These are phyloP conservation scores for Yamadazyma triangularis DNA, from an alignment of 1,139 yeast species.

Conservation along the genomic window DNA sequence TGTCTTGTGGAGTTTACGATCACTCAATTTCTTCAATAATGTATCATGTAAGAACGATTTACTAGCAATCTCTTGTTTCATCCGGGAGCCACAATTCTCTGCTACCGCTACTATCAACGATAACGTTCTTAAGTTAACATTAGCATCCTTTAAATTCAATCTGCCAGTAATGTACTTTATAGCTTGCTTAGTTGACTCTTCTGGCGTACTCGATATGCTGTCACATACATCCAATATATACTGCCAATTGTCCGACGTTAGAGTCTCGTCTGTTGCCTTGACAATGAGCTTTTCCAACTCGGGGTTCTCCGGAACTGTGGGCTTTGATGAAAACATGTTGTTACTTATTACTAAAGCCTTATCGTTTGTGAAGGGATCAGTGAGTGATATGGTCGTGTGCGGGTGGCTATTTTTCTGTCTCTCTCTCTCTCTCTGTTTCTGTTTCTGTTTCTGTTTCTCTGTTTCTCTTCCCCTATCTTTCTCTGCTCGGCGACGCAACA, in stretches of 20 bases:
- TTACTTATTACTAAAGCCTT: too few species aligned
- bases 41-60: constrained; percentile 54
- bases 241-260: constrained; percentile 84
- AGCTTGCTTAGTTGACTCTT: constrained; percentile 50
- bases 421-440: too few species aligned
- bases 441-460: too few species aligned
- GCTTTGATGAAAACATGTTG: constrained; percentile 1
- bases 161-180: constrained; percentile 48
- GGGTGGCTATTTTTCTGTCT: too few species aligned
- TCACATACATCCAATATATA: constrained; percentile 81
- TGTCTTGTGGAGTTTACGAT: constrained; percentile 55
- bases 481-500: too few species aligned
- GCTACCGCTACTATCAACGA: constrained; percentile 74
- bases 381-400: too few species aligned
- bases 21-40: constrained; percentile 53
- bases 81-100: constrained; percentile 89
- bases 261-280: constrained; percentile 77
- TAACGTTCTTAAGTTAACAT: constrained; percentile 69
- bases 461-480: neutral
- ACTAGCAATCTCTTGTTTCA: constrained; percentile 78
- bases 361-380: too few species aligned
- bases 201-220: constrained; percentile 68
- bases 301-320: neutral
- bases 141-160: constrained; percentile 66
- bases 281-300: constrained; percentile 11